A percentile compares a stretch with the other conserved stretches of the same genome.
Evolutionary conservation across 164 flowering plant genomes (phyloP).

Genomic region (Saururus chinensis): DNA sequence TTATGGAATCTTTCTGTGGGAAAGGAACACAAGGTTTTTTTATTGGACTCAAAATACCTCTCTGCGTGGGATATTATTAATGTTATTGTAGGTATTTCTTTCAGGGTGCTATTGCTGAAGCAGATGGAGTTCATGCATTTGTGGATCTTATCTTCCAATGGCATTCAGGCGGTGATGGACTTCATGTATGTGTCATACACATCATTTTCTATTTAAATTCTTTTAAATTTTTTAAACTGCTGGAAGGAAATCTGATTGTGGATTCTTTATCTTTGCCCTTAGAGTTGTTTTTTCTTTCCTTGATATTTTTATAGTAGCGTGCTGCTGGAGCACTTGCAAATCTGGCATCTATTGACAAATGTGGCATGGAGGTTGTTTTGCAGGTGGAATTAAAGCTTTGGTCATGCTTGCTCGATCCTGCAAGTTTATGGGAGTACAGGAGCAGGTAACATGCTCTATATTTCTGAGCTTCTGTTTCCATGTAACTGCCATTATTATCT

Average conservation of each 20-base stretch:
- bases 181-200: conserved; percentile 45
- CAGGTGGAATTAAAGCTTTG: conserved; percentile 94
- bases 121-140: conserved; percentile 88
- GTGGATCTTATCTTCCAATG: conserved; percentile 94
- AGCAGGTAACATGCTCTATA: conserved; percentile 54
- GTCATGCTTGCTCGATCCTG: conserved; percentile 87
- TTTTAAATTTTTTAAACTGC: too few species aligned
- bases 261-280: too few species aligned
- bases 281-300: too few species aligned
- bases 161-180: conserved; percentile 87
- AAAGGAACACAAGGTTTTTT: conserved; percentile 90
- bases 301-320: conserved; percentile 30
- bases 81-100: conserved; percentile 4
- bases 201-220: neutral
- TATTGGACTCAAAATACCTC: too few species aligned
- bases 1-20: conserved; percentile 98
- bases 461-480: neutral
- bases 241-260: too few species aligned
- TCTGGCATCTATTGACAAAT: conserved; percentile 94
- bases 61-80: too few species aligned
- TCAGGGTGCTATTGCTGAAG: conserved; percentile 92
- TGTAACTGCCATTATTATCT: too few species aligned
- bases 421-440: conserved; percentile 96
- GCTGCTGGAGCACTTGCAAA: conserved; percentile 99
- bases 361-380: conserved; percentile 89